phyloP scores from a whole-genome alignment of 2,329 filamentous ascomycete species.

The Cercospora sp. region DNA sequence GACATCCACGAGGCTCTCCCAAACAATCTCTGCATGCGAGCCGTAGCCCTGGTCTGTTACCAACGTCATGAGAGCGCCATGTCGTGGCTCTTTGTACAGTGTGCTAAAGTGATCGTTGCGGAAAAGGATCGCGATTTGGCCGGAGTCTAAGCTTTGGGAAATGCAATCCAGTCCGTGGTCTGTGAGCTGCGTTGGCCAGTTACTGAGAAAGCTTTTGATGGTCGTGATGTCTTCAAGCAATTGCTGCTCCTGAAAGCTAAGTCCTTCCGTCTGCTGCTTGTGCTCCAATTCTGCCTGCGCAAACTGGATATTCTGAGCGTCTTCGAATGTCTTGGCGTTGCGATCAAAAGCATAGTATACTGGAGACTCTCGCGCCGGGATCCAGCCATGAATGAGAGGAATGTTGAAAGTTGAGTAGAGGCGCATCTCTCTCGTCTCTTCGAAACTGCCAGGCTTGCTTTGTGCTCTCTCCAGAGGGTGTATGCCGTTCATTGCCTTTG shows the following conservation, averaged over 20 bases:
- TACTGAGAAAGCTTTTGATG: constrained; percentile 79
- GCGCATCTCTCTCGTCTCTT: constrained; percentile 83
- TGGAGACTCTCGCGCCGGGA: constrained; percentile 67
- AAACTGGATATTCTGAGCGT: constrained; percentile 86
- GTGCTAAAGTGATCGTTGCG: constrained; percentile 97
- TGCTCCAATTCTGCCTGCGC: constrained; percentile 84
- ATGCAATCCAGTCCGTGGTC: constrained; percentile 76
- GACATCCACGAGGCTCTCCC: constrained; percentile 90
- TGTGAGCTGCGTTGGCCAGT: constrained; percentile 85
- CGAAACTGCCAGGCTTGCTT: constrained; percentile 72
- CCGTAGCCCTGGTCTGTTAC: constrained; percentile 93
- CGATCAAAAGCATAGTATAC: constrained; percentile 70
- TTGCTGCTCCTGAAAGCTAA: constrained; percentile 73
- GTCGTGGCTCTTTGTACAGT: constrained; percentile 81
- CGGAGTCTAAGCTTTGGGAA: constrained; percentile 67
- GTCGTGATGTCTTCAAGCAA: constrained; percentile 78
- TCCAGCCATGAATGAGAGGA: constrained; percentile 90
- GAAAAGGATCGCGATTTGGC: constrained; percentile 86
- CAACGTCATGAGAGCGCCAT: constrained; percentile 72
- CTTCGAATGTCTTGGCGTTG: constrained; percentile 82
- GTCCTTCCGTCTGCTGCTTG: constrained; percentile 65
- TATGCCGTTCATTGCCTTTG: constrained; percentile 41
- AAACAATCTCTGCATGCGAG: constrained; percentile 85
- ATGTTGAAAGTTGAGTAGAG: constrained; percentile 88
- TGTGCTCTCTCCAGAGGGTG: constrained; percentile 41